phyloP scores from a whole-genome alignment of 768 basidiomycete species.

The Dentipellis fragilis region DNA sequence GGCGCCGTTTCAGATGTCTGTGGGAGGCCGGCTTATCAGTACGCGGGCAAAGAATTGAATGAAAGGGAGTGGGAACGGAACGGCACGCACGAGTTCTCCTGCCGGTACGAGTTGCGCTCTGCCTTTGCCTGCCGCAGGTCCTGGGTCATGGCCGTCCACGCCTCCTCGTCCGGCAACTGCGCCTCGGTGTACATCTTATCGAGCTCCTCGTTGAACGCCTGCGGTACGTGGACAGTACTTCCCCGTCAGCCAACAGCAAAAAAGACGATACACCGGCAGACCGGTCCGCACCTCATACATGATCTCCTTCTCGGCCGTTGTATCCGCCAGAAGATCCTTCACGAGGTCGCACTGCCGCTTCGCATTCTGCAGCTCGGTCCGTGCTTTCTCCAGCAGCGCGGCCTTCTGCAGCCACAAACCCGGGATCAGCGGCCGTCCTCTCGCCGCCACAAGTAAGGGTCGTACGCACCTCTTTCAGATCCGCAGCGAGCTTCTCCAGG shows the following conservation, averaged over 20 bases:
- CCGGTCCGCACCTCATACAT: slow-evolving; percentile 69
- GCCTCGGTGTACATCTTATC: slow-evolving; percentile 85
- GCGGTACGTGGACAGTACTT: neutral
- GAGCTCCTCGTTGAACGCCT: slow-evolving; percentile 94
- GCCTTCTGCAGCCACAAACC: slow-evolving; percentile 33
- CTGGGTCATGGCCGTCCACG: slow-evolving; percentile 66
- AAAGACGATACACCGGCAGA: neutral
- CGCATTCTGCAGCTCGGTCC: slow-evolving; percentile 55
- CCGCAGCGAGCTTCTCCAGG: slow-evolving; percentile 36
- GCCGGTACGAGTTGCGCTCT: slow-evolving; percentile 56
- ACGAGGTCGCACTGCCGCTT: slow-evolving; percentile 73
- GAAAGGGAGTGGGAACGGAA: neutral
- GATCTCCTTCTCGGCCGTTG: slow-evolving; percentile 81
- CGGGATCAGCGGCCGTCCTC: neutral
- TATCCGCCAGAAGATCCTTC: slow-evolving; percentile 66
- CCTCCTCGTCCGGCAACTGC: slow-evolving; percentile 73
- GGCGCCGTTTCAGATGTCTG: slow-evolving; percentile 60
- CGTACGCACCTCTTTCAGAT: slow-evolving; percentile 47
- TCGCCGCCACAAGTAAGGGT: too few relatives aligned
- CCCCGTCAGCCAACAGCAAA: too few relatives aligned
- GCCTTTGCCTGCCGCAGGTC: slow-evolving; percentile 73
- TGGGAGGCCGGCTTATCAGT: slow-evolving; percentile 1
- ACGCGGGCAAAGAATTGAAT: neutral
- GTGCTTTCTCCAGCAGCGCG: slow-evolving; percentile 50
- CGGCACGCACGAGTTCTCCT: slow-evolving; percentile 69